Conservation (phyloP, 164 flowering plant genomes). For the Piper betle region DNA sequence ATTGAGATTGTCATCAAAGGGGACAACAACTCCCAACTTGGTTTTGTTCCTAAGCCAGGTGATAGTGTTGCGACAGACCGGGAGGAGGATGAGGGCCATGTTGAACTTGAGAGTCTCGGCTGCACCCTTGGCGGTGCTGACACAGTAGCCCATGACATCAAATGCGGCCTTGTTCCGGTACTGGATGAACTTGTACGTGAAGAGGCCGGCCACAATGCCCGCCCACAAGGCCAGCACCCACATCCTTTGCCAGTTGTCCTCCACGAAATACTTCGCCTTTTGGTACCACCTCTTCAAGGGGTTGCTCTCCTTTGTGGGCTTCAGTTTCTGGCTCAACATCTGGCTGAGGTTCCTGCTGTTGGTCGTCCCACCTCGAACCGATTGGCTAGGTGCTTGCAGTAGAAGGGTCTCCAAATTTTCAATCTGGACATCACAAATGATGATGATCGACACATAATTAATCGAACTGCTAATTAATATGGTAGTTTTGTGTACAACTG, state of each 20-base stretch:
- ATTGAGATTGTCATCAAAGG: slow-evolving; percentile 47
- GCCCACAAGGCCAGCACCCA: slow-evolving; percentile 44
- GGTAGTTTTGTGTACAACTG: no score
- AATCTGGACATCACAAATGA: slow-evolving; percentile 11
- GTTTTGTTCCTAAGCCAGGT: slow-evolving; percentile 61
- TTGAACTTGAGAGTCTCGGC: slow-evolving; percentile 57
- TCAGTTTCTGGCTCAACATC: slow-evolving; percentile 25
- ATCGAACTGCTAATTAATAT: no score
- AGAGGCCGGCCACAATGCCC: slow-evolving; percentile 25
- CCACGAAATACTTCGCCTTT: slow-evolving; percentile 25
- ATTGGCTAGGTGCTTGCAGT: slow-evolving; percentile 20
- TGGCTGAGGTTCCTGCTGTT: slow-evolving; percentile 20
- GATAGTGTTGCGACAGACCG: slow-evolving; percentile 58
- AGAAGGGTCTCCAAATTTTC: slow-evolving; percentile 19
- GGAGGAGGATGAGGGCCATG: slow-evolving; percentile 55
- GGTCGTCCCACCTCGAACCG: slow-evolving; percentile 7
- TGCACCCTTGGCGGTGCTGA: slow-evolving; percentile 48
- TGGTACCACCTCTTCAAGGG: slow-evolving; percentile 26
- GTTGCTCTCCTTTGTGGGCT: slow-evolving; percentile 19
- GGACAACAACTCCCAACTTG: slow-evolving; percentile 32
- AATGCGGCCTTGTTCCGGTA: slow-evolving; percentile 27
- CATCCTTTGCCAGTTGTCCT: slow-evolving; percentile 38
- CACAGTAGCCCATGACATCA: slow-evolving; percentile 43
- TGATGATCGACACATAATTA: no score
- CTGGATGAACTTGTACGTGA: slow-evolving; percentile 37